These are phyloP conservation scores for Solanum lycopersicoides DNA, from an alignment of 257 asterid genomes.

Conservation along the genomic window DNA sequence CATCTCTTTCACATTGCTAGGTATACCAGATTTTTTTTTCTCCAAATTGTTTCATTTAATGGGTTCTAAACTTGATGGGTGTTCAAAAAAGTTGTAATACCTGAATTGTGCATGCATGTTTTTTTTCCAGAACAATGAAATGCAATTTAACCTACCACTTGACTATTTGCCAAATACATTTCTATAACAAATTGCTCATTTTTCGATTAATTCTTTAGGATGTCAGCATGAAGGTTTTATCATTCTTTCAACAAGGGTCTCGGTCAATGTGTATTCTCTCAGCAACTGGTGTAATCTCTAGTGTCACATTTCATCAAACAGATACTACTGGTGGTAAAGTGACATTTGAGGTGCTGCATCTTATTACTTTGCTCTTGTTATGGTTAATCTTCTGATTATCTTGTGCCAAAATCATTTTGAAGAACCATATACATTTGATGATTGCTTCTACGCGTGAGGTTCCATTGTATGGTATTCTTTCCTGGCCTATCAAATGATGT, in stretches of 20 bases:
- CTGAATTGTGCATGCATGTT: not conserved
- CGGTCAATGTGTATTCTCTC: constrained; percentile 54
- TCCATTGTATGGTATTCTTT: not conserved
- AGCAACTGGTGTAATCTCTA: constrained; percentile 66
- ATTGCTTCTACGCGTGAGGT: not conserved
- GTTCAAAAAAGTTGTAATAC: not conserved
- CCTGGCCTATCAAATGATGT: not conserved
- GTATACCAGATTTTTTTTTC: not conserved
- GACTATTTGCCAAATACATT: not conserved
- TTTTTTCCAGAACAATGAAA: not conserved
- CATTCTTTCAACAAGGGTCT: constrained; percentile 79
- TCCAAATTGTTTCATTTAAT: not conserved
- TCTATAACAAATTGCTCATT: not conserved
- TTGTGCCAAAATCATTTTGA: not conserved
- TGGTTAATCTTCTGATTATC: not conserved
- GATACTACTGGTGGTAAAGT: constrained; percentile 68
- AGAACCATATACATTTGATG: not conserved
- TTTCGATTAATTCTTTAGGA: constrained; percentile 25
- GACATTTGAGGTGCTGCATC: constrained; percentile 56
- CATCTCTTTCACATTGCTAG: not conserved
- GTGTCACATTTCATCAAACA: constrained; percentile 67
- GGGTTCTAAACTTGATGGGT: not conserved
- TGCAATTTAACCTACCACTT: not conserved
- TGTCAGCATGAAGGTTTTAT: constrained; percentile 62
- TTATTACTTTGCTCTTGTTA: not conserved